A percentile compares a stretch with the other conserved stretches of the same genome.
Evolutionary conservation across 495 filamentous ascomycete species (phyloP).

Genomic region (Penicillium cinerascens): DNA sequence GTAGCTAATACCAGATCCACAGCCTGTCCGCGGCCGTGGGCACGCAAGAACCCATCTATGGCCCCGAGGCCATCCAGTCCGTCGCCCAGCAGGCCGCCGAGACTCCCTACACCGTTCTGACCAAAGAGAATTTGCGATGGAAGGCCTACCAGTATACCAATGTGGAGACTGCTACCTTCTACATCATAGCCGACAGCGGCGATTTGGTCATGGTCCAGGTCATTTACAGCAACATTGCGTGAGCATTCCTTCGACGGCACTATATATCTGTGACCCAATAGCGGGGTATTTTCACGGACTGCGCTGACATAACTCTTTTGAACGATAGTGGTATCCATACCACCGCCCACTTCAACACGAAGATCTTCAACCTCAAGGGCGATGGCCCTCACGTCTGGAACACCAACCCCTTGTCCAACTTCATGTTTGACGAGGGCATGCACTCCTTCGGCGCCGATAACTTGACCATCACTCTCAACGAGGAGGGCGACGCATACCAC

Average conservation of each 20-base stretch:
- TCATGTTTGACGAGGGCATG: slow-evolving; percentile 80
- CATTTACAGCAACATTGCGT: slow-evolving; percentile 98
- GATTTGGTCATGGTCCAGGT: slow-evolving; percentile 77
- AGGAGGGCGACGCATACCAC: slow-evolving; percentile 73
- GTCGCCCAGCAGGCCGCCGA: slow-evolving; percentile 76
- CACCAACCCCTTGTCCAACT: slow-evolving; percentile 68
- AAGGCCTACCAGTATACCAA: slow-evolving; percentile 72
- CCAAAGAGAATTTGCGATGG: slow-evolving; percentile 80
- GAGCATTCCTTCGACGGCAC: slow-evolving; percentile 34
- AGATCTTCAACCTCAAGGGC: slow-evolving; percentile 77
- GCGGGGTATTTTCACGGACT: background rate
- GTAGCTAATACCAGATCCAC: slow-evolving; percentile 6
- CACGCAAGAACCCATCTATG: slow-evolving; percentile 95
- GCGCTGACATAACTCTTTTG: background rate
- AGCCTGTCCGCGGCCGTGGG: slow-evolving; percentile 90
- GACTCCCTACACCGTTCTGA: slow-evolving; percentile 75
- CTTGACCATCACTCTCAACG: slow-evolving; percentile 75
- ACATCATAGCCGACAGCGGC: slow-evolving; percentile 77
- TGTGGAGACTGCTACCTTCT: slow-evolving; percentile 97
- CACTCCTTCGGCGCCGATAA: slow-evolving; percentile 79
- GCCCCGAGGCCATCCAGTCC: slow-evolving; percentile 79
- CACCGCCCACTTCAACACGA: slow-evolving; percentile 86
- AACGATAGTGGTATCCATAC: slow-evolving; percentile 75
- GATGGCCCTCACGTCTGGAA: slow-evolving; percentile 71
- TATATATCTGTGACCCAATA: background rate